phyloP scores from a whole-genome alignment of 2,329 filamentous ascomycete genomes.

The Talaromyces sp. region DNA sequence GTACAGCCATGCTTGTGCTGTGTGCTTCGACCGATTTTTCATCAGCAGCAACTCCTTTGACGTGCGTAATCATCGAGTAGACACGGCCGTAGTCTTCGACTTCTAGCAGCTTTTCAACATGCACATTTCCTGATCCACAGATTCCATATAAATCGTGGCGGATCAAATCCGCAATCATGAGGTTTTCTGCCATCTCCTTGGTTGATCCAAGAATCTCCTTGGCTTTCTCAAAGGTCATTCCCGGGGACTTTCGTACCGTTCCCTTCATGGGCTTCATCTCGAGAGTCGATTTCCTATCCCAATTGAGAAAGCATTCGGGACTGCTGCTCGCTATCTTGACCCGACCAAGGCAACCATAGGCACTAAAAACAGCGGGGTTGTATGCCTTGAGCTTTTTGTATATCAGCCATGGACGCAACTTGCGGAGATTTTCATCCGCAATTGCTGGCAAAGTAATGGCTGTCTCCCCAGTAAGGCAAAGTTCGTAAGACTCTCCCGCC shows the following conservation, averaged over 20 bases:
- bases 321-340: slow-evolving; percentile 76
- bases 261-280: slow-evolving; percentile 92
- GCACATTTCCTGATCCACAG: slow-evolving; percentile 67
- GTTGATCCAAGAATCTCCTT: slow-evolving; percentile 68
- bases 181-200: slow-evolving; percentile 91
- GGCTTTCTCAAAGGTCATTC: slow-evolving; percentile 67
- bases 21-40: slow-evolving; percentile 24
- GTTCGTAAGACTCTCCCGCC: slow-evolving; percentile 77
- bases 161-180: slow-evolving; percentile 98
- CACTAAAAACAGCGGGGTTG: slow-evolving; percentile 82
- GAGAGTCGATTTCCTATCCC: slow-evolving; percentile 46
- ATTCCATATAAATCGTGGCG: slow-evolving; percentile 87
- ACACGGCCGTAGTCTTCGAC: slow-evolving; percentile 90
- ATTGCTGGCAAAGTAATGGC: slow-evolving; percentile 47
- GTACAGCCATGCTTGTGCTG: slow-evolving; percentile 30
- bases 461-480: slow-evolving; percentile 76
- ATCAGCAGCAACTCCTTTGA: slow-evolving; percentile 57
- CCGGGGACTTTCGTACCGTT: slow-evolving; percentile 74
- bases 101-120: slow-evolving; percentile 71
- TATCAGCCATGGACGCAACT: slow-evolving; percentile 59
- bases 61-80: slow-evolving; percentile 85
- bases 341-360: slow-evolving; percentile 67
- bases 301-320: slow-evolving; percentile 82
- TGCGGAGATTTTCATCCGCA: slow-evolving; percentile 17
- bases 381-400: slow-evolving; percentile 65